Evolutionary conservation across 2,329 filamentous ascomycete species (phyloP).

Genomic region (Verticillium tricorpus): DNA sequence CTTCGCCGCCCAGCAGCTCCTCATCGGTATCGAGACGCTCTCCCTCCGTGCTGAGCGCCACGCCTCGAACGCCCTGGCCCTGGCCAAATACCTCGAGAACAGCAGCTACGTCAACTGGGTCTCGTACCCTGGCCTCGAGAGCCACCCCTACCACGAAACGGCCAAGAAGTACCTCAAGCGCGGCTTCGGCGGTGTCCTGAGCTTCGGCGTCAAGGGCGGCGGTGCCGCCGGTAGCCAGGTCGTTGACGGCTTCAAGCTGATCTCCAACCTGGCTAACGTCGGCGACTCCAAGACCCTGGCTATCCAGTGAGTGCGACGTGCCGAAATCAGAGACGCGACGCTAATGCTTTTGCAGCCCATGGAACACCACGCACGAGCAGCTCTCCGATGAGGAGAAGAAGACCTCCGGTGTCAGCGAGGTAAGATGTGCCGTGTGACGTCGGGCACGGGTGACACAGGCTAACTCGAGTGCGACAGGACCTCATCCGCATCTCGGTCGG

Average conservation of each 20-base stretch:
- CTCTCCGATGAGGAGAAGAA: slow-evolving; percentile 75
- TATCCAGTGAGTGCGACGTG: slow-evolving; percentile 57
- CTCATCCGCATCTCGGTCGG: slow-evolving; percentile 93
- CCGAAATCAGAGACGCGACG: not conserved
- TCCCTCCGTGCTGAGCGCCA: slow-evolving; percentile 83
- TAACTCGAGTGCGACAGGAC: slow-evolving; percentile 46
- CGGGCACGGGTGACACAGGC: not conserved
- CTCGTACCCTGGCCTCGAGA: slow-evolving; percentile 83
- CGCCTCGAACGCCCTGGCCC: slow-evolving; percentile 72
- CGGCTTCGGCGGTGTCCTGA: slow-evolving; percentile 86
- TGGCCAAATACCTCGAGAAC: slow-evolving; percentile 79
- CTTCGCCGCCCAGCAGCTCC: slow-evolving; percentile 86
- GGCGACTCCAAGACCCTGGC: slow-evolving; percentile 93
- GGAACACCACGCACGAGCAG: slow-evolving; percentile 94
- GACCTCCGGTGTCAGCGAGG: slow-evolving; percentile 76
- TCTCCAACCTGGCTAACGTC: slow-evolving; percentile 94
- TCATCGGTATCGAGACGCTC: slow-evolving; percentile 86
- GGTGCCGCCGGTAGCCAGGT: slow-evolving; percentile 78
- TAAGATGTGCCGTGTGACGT: slow-evolving; percentile 24
- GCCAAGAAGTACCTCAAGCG: slow-evolving; percentile 84
- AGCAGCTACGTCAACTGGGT: slow-evolving; percentile 89
- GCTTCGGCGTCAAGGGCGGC: slow-evolving; percentile 89
- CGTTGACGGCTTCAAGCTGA: slow-evolving; percentile 90
- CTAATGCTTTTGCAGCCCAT: slow-evolving; percentile 47
- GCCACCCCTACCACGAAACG: slow-evolving; percentile 71